Percentiles rank a stretch among this genome's conserved stretches.
Conservation (phyloP, 1,284 basidiomycete genomes). For the Ceratobasidium sp. region DNA sequence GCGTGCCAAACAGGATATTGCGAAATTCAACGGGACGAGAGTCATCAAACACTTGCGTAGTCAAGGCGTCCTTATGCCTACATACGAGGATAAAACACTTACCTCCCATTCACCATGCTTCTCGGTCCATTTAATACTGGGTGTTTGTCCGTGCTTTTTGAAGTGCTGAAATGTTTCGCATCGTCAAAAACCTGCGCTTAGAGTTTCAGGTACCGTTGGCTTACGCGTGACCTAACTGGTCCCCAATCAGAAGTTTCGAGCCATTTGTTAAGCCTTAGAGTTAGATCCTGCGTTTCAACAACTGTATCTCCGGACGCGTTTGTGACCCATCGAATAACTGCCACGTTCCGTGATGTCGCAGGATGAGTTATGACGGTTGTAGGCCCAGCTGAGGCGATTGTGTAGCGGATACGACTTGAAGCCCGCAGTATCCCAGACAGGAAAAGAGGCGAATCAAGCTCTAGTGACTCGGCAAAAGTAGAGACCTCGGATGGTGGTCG, state of each 20-base stretch:
- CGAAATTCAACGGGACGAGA: background rate
- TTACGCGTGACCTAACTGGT: background rate
- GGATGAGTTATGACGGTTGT: conserved; percentile 26
- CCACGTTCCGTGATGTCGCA: conserved; percentile 12
- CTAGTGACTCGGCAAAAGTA: background rate
- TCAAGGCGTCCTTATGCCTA: too few species aligned
- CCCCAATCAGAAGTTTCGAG: background rate
- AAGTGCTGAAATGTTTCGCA: background rate
- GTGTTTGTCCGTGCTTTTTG: conserved; percentile 25
- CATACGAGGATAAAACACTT: background rate
- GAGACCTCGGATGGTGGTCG: conserved; percentile 7
- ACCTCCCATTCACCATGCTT: conserved; percentile 37
- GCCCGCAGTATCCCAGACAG: conserved; percentile 8
- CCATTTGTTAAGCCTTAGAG: conserved; percentile 5
- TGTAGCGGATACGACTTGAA: background rate
- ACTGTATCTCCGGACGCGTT: background rate
- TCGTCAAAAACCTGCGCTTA: background rate
- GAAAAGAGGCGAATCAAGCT: conserved; percentile 20
- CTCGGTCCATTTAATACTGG: conserved; percentile 30
- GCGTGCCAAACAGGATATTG: background rate
- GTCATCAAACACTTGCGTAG: too few species aligned
- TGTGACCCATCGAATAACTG: conserved; percentile 1
- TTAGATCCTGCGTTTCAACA: conserved; percentile 11
- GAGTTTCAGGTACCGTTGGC: background rate
- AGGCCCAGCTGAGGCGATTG: conserved; percentile 11